These are phyloP conservation scores for Fagopyrum homotropicum DNA, from an alignment of 148 eudicot genomes.

Conservation along the genomic window DNA sequence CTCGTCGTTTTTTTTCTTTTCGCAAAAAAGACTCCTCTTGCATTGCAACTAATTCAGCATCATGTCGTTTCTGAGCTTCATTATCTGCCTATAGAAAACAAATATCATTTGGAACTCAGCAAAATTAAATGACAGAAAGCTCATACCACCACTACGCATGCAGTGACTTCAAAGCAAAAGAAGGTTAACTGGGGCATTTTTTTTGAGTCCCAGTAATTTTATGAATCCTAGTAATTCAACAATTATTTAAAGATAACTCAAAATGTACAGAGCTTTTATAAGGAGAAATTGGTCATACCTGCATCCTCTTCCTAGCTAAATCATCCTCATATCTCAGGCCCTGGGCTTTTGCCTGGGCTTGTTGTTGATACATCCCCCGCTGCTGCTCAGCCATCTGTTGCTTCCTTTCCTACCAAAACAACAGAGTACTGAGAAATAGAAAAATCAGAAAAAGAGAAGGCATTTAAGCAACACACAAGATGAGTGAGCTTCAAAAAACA, in stretches of 20 bases:
- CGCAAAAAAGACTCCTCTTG: constrained; percentile 82
- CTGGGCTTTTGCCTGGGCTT: constrained; percentile 86
- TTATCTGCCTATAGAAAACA: constrained; percentile 61
- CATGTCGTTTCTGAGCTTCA: constrained; percentile 80
- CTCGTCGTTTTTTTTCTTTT: constrained; percentile 72
- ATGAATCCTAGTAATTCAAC: neutral
- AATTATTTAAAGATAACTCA: neutral
- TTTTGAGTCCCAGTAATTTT: neutral
- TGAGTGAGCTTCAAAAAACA: neutral
- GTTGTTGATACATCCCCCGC: constrained; percentile 71
- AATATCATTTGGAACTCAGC: neutral
- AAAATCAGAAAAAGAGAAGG: neutral
- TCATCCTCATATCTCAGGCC: constrained; percentile 87
- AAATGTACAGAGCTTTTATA: neutral
- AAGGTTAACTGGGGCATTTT: neutral
- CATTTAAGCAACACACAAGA: neutral
- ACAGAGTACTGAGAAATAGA: neutral
- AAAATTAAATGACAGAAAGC: neutral
- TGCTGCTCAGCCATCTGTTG: constrained; percentile 80
- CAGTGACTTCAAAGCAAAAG: neutral
- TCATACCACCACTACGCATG: neutral
- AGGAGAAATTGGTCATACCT: constrained; percentile 30
- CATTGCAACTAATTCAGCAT: constrained; percentile 76
- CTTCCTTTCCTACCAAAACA: constrained; percentile 66
- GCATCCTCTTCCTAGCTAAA: constrained; percentile 86